These are phyloP conservation scores for Penicillium crystallinum DNA, from an alignment of 495 filamentous ascomycete species.

Conservation along the genomic window DNA sequence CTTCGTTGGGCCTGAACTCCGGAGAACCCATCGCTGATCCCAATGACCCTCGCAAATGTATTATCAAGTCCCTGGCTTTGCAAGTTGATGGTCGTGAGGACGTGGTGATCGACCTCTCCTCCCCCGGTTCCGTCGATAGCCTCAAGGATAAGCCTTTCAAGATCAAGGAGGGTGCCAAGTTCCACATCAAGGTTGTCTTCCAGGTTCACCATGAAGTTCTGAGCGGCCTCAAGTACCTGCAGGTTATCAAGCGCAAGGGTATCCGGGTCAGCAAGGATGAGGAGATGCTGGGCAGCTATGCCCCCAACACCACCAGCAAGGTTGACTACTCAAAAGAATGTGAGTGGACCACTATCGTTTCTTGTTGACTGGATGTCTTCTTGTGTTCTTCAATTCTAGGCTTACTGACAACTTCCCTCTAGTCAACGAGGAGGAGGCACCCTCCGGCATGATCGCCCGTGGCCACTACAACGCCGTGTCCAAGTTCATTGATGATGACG, in stretches of 20 bases:
- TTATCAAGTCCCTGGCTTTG: constrained; percentile 86
- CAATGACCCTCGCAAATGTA: constrained; percentile 73
- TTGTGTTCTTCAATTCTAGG: too few species aligned
- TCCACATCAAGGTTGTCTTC: constrained; percentile 89
- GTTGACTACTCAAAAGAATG: constrained; percentile 84
- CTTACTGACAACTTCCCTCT: background rate
- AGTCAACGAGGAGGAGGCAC: constrained; percentile 89
- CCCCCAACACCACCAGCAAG: constrained; percentile 80
- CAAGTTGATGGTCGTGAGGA: constrained; percentile 72
- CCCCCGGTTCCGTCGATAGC: constrained; percentile 55
- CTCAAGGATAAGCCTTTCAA: constrained; percentile 88
- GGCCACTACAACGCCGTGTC: constrained; percentile 81
- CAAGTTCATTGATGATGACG: constrained; percentile 89
- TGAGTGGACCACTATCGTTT: constrained; percentile 43
- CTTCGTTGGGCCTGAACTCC: constrained; percentile 75
- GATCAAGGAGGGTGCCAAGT: constrained; percentile 91
- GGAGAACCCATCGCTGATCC: constrained; percentile 63
- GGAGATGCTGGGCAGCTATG: constrained; percentile 96
- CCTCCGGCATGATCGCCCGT: constrained; percentile 79
- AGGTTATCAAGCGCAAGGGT: constrained; percentile 82
- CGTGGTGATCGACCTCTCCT: constrained; percentile 75
- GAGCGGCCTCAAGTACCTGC: constrained; percentile 89
- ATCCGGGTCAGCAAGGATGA: constrained; percentile 81
- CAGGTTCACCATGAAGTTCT: constrained; percentile 94
- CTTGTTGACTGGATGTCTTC: too few species aligned